phyloP scores from a whole-genome alignment of 495 filamentous ascomycete genomes.

The Xylaria bambusicola region DNA sequence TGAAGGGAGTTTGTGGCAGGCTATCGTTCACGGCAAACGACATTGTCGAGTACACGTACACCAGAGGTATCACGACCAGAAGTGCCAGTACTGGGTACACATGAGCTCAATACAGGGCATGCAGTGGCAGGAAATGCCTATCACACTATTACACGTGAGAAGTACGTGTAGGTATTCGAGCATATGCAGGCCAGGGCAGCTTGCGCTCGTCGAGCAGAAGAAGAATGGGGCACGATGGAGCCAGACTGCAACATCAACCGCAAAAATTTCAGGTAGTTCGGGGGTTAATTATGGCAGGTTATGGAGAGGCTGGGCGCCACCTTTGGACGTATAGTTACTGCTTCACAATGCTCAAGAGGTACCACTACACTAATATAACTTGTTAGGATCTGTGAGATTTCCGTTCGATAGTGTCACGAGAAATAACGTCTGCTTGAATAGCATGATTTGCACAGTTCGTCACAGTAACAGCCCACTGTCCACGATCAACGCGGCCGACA shows the following conservation, averaged over 20 bases:
- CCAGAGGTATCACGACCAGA: slow-evolving; percentile 2
- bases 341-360: not conserved
- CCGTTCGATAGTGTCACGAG: too few species aligned
- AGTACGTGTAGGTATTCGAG: slow-evolving; percentile 12
- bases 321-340: not conserved
- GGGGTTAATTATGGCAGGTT: slow-evolving; percentile 21
- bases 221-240: slow-evolving; percentile 9
- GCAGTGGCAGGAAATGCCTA: slow-evolving; percentile 13
- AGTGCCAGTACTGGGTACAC: not conserved
- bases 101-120: slow-evolving; percentile 4
- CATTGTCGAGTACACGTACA: not conserved
- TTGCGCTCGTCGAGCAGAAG: slow-evolving; percentile 14
- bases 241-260: slow-evolving; percentile 7
- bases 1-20: slow-evolving; percentile 3
- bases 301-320: slow-evolving; percentile 7
- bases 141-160: slow-evolving; percentile 23
- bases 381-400: too few species aligned
- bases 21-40: not conserved
- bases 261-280: slow-evolving; percentile 12
- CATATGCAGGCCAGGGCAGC: slow-evolving; percentile 18
- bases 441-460: not conserved
- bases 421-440: not conserved
- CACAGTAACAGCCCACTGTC: not conserved
- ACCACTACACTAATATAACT: not conserved
- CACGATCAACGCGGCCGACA: slow-evolving; percentile 6